phyloP scores from a whole-genome alignment of 75 land plant genomes.

The Sequoia sempervirens region DNA sequence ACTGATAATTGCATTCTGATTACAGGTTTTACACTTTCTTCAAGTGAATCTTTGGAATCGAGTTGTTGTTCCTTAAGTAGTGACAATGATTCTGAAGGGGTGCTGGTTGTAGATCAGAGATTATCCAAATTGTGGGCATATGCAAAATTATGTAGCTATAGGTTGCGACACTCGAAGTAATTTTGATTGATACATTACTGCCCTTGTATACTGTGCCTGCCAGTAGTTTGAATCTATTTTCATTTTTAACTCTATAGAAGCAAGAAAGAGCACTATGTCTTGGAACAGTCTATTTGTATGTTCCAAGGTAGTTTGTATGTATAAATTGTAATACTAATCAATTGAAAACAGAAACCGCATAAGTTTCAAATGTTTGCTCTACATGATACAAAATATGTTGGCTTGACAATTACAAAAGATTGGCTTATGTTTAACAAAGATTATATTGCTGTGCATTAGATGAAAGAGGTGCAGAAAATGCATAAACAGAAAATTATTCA shows the following conservation, averaged over 20 bases:
- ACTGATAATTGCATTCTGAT: background rate
- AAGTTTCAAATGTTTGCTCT: background rate
- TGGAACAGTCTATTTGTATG: background rate
- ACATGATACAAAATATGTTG: background rate
- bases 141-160: slow-evolving; percentile 13
- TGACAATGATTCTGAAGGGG: slow-evolving; percentile 52
- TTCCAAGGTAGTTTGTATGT: background rate
- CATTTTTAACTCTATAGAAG: no score
- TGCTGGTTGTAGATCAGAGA: background rate
- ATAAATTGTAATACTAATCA: background rate
- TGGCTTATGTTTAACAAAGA: background rate
- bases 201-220: no score
- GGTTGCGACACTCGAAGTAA: no score
- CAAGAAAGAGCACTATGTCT: background rate
- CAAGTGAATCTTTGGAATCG: slow-evolving; percentile 6
- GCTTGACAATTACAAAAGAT: background rate
- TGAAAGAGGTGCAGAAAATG: no score
- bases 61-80: slow-evolving; percentile 31
- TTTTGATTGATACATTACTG: no score
- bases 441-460: background rate
- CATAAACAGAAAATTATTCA: no score
- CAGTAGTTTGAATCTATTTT: no score
- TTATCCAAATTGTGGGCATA: slow-evolving; percentile 42
- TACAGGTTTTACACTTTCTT: slow-evolving; percentile 48
- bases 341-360: no score